Evolutionary conservation across 768 basidiomycete genomes (phyloP).

Genomic region (Lentinula lateritia): DNA sequence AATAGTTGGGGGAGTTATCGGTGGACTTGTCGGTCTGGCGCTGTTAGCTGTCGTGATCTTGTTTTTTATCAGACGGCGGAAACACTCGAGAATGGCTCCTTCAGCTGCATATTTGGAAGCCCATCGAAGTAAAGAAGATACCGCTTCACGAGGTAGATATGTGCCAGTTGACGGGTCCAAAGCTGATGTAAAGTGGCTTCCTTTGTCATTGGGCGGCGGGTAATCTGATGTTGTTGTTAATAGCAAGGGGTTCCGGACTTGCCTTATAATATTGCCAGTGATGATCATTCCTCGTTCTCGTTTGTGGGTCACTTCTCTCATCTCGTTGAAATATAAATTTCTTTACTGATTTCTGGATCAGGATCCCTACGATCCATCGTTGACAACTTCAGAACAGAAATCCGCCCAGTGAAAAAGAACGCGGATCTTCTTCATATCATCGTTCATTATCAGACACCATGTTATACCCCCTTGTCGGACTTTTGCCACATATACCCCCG

Average conservation of each 20-base stretch:
- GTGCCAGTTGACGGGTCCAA: background rate
- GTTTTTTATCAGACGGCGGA: background rate
- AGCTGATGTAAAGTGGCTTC: background rate
- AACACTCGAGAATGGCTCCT: background rate
- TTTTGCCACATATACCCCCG: too few species aligned
- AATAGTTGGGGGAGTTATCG: constrained; percentile 1
- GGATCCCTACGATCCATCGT: background rate
- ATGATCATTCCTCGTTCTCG: background rate
- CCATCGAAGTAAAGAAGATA: background rate
- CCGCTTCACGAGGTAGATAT: background rate
- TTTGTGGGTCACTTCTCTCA: background rate
- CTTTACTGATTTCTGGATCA: background rate
- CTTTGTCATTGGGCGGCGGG: background rate
- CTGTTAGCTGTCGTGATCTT: background rate
- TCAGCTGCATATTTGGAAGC: background rate
- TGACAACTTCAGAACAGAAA: background rate
- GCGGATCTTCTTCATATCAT: background rate
- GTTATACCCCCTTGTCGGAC: too few species aligned
- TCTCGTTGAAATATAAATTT: background rate
- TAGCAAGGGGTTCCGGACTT: background rate
- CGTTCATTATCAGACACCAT: background rate
- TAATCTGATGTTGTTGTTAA: background rate
- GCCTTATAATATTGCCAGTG: background rate
- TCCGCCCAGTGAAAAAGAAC: background rate
- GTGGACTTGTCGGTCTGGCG: background rate